phyloP scores from a whole-genome alignment of 2,329 filamentous ascomycete species.

The Hypoxylon sp. region DNA sequence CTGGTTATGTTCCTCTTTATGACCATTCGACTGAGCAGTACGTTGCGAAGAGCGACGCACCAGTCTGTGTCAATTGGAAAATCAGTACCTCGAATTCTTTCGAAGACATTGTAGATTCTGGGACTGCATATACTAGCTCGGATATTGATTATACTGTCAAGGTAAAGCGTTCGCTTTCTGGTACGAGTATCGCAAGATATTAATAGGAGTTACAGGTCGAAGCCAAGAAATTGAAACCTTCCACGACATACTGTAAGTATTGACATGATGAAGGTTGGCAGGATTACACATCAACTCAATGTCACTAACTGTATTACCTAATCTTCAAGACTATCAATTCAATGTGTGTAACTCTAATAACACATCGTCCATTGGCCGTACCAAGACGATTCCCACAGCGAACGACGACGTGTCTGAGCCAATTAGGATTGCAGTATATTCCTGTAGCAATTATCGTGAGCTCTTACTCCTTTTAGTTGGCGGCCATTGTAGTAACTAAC shows the following conservation, averaged over 20 bases:
- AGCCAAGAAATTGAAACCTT: constrained; percentile 72
- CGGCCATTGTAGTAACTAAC: constrained; percentile 16
- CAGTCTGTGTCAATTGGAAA: constrained; percentile 77
- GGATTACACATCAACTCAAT: not conserved
- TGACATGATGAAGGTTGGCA: not conserved
- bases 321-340: constrained; percentile 72
- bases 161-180: constrained; percentile 54
- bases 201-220: constrained; percentile 66
- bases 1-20: constrained; percentile 59
- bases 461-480: constrained; percentile 12
- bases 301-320: not conserved
- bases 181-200: not conserved
- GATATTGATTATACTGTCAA: constrained; percentile 84
- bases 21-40: constrained; percentile 62
- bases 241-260: constrained; percentile 68
- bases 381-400: constrained; percentile 76
- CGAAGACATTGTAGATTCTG: constrained; percentile 65
- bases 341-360: constrained; percentile 75
- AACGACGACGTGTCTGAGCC: constrained; percentile 68
- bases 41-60: constrained; percentile 67
- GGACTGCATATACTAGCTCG: constrained; percentile 76
- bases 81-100: constrained; percentile 66
- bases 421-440: constrained; percentile 78
- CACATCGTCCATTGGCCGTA: constrained; percentile 74
- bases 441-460: constrained; percentile 77